A percentile compares a stretch with the other conserved stretches of the same genome.
phyloP scores from a whole-genome alignment of 139 green algal species.

The Eudorina sp. region DNA sequence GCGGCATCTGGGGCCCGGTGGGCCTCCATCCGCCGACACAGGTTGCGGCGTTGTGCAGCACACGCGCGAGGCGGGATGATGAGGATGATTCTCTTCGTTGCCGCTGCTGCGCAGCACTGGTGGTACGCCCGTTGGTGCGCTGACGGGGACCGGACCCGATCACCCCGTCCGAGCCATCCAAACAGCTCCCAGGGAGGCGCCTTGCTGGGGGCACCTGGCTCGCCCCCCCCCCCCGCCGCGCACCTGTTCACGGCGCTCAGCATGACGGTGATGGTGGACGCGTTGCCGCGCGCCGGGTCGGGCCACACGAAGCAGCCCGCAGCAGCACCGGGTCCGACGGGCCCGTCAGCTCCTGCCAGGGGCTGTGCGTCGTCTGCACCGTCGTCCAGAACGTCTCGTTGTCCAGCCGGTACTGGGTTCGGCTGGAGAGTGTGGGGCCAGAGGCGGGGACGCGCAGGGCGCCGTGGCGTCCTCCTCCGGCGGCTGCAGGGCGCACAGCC shows the following conservation, averaged over 20 bases:
- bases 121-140: too few relatives aligned
- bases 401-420: conserved; percentile 22
- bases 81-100: too few relatives aligned
- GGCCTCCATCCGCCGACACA: too few relatives aligned
- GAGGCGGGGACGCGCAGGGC: not conserved
- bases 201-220: too few relatives aligned
- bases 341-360: conserved; percentile 65
- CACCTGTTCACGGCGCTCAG: conserved; percentile 56
- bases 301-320: conserved; percentile 9
- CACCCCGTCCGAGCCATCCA: too few relatives aligned
- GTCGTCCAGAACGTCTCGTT: conserved; percentile 31
- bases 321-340: conserved; percentile 66
- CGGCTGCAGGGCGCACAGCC: not conserved
- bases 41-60: too few relatives aligned
- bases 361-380: conserved; percentile 9
- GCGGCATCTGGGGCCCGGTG: too few relatives aligned
- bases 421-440: not conserved
- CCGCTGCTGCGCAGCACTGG: too few relatives aligned
- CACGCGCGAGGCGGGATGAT: too few relatives aligned
- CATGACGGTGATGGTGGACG: conserved; percentile 37
- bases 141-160: too few relatives aligned
- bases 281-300: conserved; percentile 23
- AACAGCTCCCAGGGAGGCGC: too few relatives aligned
- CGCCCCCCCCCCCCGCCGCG: too few relatives aligned
- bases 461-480: not conserved